Base-by-base conservation (phyloP, 257 asterid species). In the Rauvolfia tetraphylla region DNA sequence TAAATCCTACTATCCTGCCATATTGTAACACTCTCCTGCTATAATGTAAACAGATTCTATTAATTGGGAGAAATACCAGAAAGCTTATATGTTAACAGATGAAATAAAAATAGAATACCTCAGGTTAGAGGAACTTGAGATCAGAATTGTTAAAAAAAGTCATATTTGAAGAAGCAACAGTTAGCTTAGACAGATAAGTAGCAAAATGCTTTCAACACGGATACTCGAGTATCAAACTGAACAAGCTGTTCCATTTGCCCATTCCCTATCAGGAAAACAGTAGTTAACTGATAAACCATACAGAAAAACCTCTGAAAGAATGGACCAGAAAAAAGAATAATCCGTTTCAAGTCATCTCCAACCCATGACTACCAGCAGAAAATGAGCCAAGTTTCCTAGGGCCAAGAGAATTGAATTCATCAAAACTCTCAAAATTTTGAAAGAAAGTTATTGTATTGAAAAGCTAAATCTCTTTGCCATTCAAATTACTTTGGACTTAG, bases 51-150 rank as follows among this genome's bases (percentile, higher is more conserved):
- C 36, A 39, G 33, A 22, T 22, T 69, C 14, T 33, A 69, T 25
- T 18, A 13, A 71, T n/a, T 49, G 31, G 29, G 13, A 25, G 1
- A 48, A 44, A 4, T 44, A 53, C 44, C 56, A 44, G 25, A 69
- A 44, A 36, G 14, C 25, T 51, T 22, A 56, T n/a, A 14, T n/a
- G 7, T 29, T 20, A 34, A 34, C 36, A 4, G 10, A 34, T n/a
- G 46, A 38, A 48, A 25, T 41, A 29, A 48, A 7, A 27, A 71
- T 29, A 1, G 59, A 71, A 71, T 27, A 12, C 22, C 17, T 71
- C 44, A 71, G 29, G 75, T 71, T 48, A 71, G n/a, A 18, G 42
- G 62, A 71, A 49, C 29, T 39, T 17, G n/a, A n/a, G n/a, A n/a
- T n/a, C n/a, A n/a, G n/a, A n/a, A n/a, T n/a, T n/a, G n/a, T n/a